These are phyloP conservation scores for Balansia obtecta DNA, from an alignment of 2,329 filamentous ascomycete genomes.

Conservation along the genomic window DNA sequence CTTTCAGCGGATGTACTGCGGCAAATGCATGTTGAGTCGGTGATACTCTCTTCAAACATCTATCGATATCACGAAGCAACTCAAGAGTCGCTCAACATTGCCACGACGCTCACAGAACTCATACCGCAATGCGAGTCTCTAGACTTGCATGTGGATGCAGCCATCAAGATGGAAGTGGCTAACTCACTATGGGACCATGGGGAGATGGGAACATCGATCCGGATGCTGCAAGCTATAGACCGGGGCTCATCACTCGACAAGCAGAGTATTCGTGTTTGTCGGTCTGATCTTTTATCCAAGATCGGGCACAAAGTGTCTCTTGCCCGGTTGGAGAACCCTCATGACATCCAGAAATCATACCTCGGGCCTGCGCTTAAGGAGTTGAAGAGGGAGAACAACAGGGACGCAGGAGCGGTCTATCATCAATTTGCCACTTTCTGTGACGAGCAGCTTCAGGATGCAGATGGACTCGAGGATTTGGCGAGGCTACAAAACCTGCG, in stretches of 20 bases:
- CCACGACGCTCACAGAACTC: slow-evolving; percentile 70
- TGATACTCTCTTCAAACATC: slow-evolving; percentile 62
- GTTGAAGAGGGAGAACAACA: slow-evolving; percentile 52
- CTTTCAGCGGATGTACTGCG: slow-evolving; percentile 52
- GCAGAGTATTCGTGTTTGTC: slow-evolving; percentile 60
- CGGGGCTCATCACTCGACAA: slow-evolving; percentile 45
- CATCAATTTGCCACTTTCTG: slow-evolving; percentile 94
- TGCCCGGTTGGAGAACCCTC: slow-evolving; percentile 80
- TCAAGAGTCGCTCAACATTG: slow-evolving; percentile 78
- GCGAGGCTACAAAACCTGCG: slow-evolving; percentile 67
- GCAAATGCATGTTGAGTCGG: slow-evolving; percentile 62
- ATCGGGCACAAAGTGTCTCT: slow-evolving; percentile 82
- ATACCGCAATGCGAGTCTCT: slow-evolving; percentile 54
- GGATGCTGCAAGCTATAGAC: slow-evolving; percentile 69
- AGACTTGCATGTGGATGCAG: slow-evolving; percentile 66
- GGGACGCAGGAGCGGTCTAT: slow-evolving; percentile 76
- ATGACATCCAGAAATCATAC: slow-evolving; percentile 78
- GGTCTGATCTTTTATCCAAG: slow-evolving; percentile 72
- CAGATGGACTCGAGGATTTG: slow-evolving; percentile 74
- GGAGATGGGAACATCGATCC: slow-evolving; percentile 78
- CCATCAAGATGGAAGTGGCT: slow-evolving; percentile 70
- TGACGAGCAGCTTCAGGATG: slow-evolving; percentile 82
- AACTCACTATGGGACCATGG: slow-evolving; percentile 91
- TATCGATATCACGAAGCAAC: slow-evolving; percentile 69
- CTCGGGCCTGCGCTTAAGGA: slow-evolving; percentile 74